Base-by-base conservation (phyloP, 176 grass and related monocot species). In the Juncus inflexus region DNA sequence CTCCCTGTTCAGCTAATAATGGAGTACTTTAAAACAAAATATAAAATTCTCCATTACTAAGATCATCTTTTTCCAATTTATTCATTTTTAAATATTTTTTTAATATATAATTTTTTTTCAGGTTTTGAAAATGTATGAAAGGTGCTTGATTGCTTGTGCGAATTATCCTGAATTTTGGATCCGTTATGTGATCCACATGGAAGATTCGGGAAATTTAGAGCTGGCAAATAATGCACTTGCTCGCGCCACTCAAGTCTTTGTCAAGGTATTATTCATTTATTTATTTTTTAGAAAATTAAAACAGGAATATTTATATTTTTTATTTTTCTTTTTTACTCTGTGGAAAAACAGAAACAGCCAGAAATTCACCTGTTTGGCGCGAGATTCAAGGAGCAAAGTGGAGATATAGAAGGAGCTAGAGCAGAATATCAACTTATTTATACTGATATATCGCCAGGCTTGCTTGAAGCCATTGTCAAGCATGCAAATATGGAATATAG, bases 111-210 rank as follows among this genome's bases (percentile, higher is more conserved):
- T 47, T 47, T 45, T 64, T 42, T 86, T 91, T 91, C 94, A 99
- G 94, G 94, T 99, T 77, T 81, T 99, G 76, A 99, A 99, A 78
- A 68, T 99, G 80, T 99, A 99, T 36, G 94, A 99, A 72, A 85
- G 94, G 61, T 99, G 94, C 71, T 69, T 99, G 55, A 99, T 99
- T 84, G 94, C 88, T 0, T 99, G 94, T 80, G 94, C 94, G 35
- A 92, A 66, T 67, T 92, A 99, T 89, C 82, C 88, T 64, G 94
- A 99, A 59, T 99, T 89, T 53, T 99, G 94, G 94, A 99, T 82
- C 40, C 94, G 94, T 42, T 99, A 99, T 78, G 94, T 99, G 41
- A 65, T 86, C 72, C 88, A 79, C 73, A 99, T 99, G 94, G 88
- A 99, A 58, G 75, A 63, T 52, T 89, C 76, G 77, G 82, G 78